Evolutionary conservation across 768 basidiomycete genomes (phyloP).

Genomic region (Cystobasidium ongulense): DNA sequence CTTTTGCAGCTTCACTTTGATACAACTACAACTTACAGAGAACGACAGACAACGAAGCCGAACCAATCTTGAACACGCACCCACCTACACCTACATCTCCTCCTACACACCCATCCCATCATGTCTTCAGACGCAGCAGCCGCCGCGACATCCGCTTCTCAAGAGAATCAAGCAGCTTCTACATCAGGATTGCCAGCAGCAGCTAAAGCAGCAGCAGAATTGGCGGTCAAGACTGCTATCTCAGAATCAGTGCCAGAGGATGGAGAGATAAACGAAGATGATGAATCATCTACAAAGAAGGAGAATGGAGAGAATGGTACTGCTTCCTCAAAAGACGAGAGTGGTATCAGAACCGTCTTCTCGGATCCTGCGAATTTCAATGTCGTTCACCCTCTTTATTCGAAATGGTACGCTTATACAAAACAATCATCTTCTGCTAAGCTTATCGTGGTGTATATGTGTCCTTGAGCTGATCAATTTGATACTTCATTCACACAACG

Average conservation of each 20-base stretch:
- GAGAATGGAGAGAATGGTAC: constrained; percentile 2
- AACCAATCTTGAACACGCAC: neutral
- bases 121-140: neutral
- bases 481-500: too few relatives aligned
- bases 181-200: constrained; percentile 28
- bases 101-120: neutral
- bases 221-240: constrained; percentile 27
- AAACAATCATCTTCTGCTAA: neutral
- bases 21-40: neutral
- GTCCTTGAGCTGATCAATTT: too few relatives aligned
- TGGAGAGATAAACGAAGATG: constrained; percentile 23
- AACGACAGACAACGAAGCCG: neutral
- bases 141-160: neutral
- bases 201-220: constrained; percentile 28
- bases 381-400: constrained; percentile 63
- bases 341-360: constrained; percentile 61
- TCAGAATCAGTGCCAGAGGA: constrained; percentile 30
- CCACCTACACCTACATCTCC: neutral
- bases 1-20: neutral
- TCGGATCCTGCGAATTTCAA: constrained; percentile 87
- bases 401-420: constrained; percentile 32
- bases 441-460: too few relatives aligned
- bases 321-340: neutral
- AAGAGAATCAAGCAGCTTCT: constrained; percentile 18
- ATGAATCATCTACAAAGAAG: neutral